Conservation (phyloP, 805 yeast genomes). For the Ogataea minuta region DNA sequence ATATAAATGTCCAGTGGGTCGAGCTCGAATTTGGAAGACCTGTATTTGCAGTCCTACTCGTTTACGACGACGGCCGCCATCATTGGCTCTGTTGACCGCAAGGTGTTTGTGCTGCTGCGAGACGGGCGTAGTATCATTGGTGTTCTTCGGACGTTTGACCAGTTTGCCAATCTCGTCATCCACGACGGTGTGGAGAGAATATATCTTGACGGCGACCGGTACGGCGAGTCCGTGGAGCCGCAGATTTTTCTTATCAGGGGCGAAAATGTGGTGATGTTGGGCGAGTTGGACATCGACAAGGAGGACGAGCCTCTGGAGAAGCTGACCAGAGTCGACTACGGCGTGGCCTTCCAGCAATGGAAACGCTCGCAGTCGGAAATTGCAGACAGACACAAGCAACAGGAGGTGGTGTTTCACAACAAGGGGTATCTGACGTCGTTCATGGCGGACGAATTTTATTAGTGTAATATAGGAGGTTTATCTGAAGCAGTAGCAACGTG, state of each 20-base stretch:
- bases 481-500: too few species aligned
- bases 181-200: slow-evolving; percentile 90
- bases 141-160: slow-evolving; percentile 90
- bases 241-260: slow-evolving; percentile 92
- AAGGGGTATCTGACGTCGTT: slow-evolving; percentile 24
- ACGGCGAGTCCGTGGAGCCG: slow-evolving; percentile 58
- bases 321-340: slow-evolving; percentile 57
- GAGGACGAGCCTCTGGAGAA: slow-evolving; percentile 69
- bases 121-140: slow-evolving; percentile 91
- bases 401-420: slow-evolving; percentile 17
- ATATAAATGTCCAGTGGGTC: slow-evolving; percentile 19
- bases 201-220: slow-evolving; percentile 52
- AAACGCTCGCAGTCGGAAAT: slow-evolving; percentile 14
- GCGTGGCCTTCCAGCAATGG: slow-evolving; percentile 50
- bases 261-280: slow-evolving; percentile 90
- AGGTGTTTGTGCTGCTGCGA: slow-evolving; percentile 77
- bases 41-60: slow-evolving; percentile 75
- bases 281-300: slow-evolving; percentile 85
- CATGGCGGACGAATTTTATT: slow-evolving; percentile 22
- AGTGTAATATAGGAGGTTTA: slow-evolving; percentile 8
- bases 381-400: slow-evolving; percentile 17
- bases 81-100: slow-evolving; percentile 79
- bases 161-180: slow-evolving; percentile 86
- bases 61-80: slow-evolving; percentile 90
- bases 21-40: slow-evolving; percentile 38